These are phyloP conservation scores for Colletotrichum truncatum DNA, from an alignment of 2,329 filamentous ascomycete species.

Conservation along the genomic window DNA sequence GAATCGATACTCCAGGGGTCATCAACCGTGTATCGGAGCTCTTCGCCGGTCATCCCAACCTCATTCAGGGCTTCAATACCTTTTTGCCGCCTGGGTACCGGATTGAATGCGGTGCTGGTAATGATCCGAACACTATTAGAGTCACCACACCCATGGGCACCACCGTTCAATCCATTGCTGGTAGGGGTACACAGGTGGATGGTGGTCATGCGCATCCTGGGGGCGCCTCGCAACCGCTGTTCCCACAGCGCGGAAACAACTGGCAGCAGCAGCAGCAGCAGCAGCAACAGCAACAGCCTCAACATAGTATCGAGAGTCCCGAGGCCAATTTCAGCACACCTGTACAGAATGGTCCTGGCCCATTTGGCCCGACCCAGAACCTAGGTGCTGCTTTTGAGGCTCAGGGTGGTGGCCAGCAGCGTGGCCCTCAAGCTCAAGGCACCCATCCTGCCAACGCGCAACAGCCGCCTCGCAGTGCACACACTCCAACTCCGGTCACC, in stretches of 20 bases:
- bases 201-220: slow-evolving; percentile 44
- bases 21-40: slow-evolving; percentile 96
- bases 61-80: slow-evolving; percentile 98
- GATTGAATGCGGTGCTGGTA: slow-evolving; percentile 93
- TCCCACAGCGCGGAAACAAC: slow-evolving; percentile 58
- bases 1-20: slow-evolving; percentile 96
- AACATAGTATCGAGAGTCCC: slow-evolving; percentile 70
- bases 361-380: slow-evolving; percentile 53
- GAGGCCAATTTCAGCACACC: slow-evolving; percentile 70
- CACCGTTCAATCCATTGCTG: slow-evolving; percentile 86
- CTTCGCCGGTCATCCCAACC: slow-evolving; percentile 92
- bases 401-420: slow-evolving; percentile 42
- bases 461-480: slow-evolving; percentile 60
- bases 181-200: slow-evolving; percentile 58
- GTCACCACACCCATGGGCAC: slow-evolving; percentile 99
- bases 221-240: slow-evolving; percentile 51
- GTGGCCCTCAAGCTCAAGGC: slow-evolving; percentile 40
- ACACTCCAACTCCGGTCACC: slow-evolving; percentile 67
- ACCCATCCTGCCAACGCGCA: slow-evolving; percentile 52
- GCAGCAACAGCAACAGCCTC: slow-evolving; percentile 51
- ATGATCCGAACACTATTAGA: slow-evolving; percentile 94
- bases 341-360: slow-evolving; percentile 57
- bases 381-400: slow-evolving; percentile 37
- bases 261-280: slow-evolving; percentile 56
- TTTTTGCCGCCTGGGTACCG: slow-evolving; percentile 95